Conservation (phyloP, 257 asterid species). For the Leonotis leonurus region DNA sequence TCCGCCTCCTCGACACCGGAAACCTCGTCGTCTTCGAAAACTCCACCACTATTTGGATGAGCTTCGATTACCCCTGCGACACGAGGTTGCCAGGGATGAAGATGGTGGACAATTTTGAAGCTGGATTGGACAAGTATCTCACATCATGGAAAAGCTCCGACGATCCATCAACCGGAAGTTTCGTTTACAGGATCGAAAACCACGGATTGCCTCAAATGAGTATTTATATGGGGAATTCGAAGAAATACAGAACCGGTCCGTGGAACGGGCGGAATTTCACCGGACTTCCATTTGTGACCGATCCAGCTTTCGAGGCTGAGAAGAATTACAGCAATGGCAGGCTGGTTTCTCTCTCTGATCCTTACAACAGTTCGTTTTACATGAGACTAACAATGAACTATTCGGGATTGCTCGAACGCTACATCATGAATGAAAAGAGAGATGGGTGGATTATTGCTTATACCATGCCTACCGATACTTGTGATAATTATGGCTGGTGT, state of each 20-base stretch:
- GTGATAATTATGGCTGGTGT: slow-evolving; percentile 32
- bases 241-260: neutral
- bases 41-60: slow-evolving; percentile 6
- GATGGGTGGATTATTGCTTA: neutral
- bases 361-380: neutral
- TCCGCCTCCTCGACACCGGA: slow-evolving; percentile 19
- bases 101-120: neutral
- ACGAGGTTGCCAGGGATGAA: slow-evolving; percentile 14
- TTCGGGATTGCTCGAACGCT: neutral
- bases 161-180: slow-evolving; percentile 11
- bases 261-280: slow-evolving; percentile 14
- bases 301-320: neutral
- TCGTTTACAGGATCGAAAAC: slow-evolving; percentile 10
- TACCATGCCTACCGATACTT: slow-evolving; percentile 16
- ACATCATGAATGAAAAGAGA: slow-evolving; percentile 10
- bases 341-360: neutral
- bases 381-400: neutral
- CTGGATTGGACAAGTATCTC: neutral
- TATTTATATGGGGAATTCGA: neutral
- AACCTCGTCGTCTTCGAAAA: slow-evolving; percentile 8
- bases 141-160: slow-evolving; percentile 12
- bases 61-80: slow-evolving; percentile 13
- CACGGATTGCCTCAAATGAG: neutral
- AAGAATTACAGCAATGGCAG: neutral
- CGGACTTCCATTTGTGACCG: neutral